These are phyloP conservation scores for Ustilago esculenta DNA, from an alignment of 1,284 basidiomycete genomes.

Conservation along the genomic window DNA sequence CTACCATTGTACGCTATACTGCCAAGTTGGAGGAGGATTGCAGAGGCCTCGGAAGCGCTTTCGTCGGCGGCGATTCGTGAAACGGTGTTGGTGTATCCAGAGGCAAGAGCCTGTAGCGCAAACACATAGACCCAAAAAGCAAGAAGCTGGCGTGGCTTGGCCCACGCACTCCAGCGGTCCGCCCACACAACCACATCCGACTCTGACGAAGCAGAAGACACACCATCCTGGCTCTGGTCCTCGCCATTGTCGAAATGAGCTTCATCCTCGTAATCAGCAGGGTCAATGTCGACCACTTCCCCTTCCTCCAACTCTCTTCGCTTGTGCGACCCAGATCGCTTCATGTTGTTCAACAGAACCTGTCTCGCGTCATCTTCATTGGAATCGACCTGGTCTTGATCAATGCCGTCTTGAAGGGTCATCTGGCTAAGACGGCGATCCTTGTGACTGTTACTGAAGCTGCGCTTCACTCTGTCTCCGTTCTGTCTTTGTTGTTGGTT, in stretches of 20 bases:
- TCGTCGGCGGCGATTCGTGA: slow-evolving; percentile 12
- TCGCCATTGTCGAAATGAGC: slow-evolving; percentile 20
- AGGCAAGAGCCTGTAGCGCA: slow-evolving; percentile 41
- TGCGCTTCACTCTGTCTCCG: slow-evolving; percentile 16
- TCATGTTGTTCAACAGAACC: slow-evolving; percentile 23
- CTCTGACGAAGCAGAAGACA: slow-evolving; percentile 18
- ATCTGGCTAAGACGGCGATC: slow-evolving; percentile 35
- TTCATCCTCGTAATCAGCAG: slow-evolving; percentile 33
- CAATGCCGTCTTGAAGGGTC: slow-evolving; percentile 35
- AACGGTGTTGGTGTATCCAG: slow-evolving; percentile 46
- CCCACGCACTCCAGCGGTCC: slow-evolving; percentile 39
- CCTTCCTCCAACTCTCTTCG: slow-evolving; percentile 14
- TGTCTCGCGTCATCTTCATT: slow-evolving; percentile 20
- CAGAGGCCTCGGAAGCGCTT: not conserved
- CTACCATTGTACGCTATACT: slow-evolving; percentile 37
- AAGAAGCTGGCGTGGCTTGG: slow-evolving; percentile 36
- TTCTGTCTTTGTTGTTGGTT: not conserved
- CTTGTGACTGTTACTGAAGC: slow-evolving; percentile 25
- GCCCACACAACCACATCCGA: slow-evolving; percentile 32
- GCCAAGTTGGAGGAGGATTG: slow-evolving; percentile 17
- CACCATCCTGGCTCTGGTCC: slow-evolving; percentile 3
- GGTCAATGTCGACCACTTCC: slow-evolving; percentile 28
- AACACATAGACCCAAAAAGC: slow-evolving; percentile 33
- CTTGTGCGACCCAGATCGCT: slow-evolving; percentile 14
- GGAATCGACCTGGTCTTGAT: slow-evolving; percentile 20